Evolutionary conservation across 1,139 yeast species (phyloP), one percentile per base, ranked within the genome.

Genomic region (Magnusiomyces clavatus): DNA sequence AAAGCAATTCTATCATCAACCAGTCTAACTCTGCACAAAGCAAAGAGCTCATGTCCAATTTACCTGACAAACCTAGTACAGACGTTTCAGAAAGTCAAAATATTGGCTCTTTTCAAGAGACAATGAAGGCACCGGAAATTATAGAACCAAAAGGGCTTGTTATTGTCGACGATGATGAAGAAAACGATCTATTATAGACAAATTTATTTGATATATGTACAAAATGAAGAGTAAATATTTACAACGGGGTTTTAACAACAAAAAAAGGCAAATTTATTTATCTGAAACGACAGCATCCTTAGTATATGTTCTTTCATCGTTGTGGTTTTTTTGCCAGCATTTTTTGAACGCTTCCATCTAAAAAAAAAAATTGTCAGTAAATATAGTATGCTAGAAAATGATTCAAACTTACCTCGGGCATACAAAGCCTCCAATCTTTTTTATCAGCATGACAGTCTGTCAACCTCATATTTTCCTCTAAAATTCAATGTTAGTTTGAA

Each of bases 391-490:
- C 16, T 1, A 13, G n/a, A 2, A 35, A 17, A 24, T 36, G 29
- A 37, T 8, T 17, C 17, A 11, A 11, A 63, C 73, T 54, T 54
- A 70, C 74, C 60, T 83, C 88, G 39, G 70, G 67, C 1, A 76
- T 59, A 61, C 92, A 84, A 63, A 78, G 66, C 50, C 90, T 68
- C 92, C 92, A 84, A 62, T 84, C 90, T 34, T 81, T 82, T 2
- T 77, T 81, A 57, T 83, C 90, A 16, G 85, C 86, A 64, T 83
- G 86, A 61, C 92, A 84, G 36, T 82, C 68, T 55, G 81, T 85
- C 39, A 84, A 68, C 24, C 72, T 74, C 61, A 81, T 68, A 61
- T 84, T 84, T 61, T 83, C 88, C 47, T 74, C 77, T 68, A 38
- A 1, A n/a, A 12, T 20, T 47, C 10, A 1, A 19, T 29, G 44